Evolutionary conservation across 164 flowering plant genomes (phyloP), one percentile per base, ranked within the genome.

Genomic region (Berberis vulgaris): DNA sequence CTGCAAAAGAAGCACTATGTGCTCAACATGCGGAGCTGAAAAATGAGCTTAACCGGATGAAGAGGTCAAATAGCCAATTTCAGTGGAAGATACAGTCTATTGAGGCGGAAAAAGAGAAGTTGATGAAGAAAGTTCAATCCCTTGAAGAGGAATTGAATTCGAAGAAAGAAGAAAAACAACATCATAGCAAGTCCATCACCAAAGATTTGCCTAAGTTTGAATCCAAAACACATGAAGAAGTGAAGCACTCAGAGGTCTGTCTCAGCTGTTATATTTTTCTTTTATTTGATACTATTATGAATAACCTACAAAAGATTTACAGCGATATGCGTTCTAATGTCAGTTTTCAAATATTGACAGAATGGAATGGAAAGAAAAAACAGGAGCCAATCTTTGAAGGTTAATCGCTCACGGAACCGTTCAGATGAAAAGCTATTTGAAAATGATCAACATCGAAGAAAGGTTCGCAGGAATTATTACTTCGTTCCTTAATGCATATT

Each of bases 91-190:
- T 83, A 59, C 67, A 82, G 54, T 72, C 61, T 60, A 82, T 86
- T 62, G 88, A 85, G 73, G 78, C 76, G 65, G 92, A 83, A 69
- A 86, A 71, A 73, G 74, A 69, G 49, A 76, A 77, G 44, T 74
- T 59, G 68, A 60, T 66, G 45, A 76, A 64, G 79, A 84, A 60
- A 74, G 64, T 60, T 61, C 76, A 78, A 66, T 70, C 78, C 49
- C 78, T 84, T 65, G 83, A 83, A 69, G 81, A 76, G 68, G 78
- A 82, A 66, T 69, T 83, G 64, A 78, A 73, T 41, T 13, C 70
- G 41, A 72, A 72, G 68, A 74, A 74, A 66, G 86, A 81, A 71
- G 67, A 78, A 61, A 73, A 67, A 54, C 72, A 59, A 40, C 65
- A 61, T n/a, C 76, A 54, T 39, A 65, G 47, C 58, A 65, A 64